Evolutionary conservation across 2,329 filamentous ascomycete species (phyloP), one percentile per base, ranked within the genome.

Genomic region (Claviceps monticola): DNA sequence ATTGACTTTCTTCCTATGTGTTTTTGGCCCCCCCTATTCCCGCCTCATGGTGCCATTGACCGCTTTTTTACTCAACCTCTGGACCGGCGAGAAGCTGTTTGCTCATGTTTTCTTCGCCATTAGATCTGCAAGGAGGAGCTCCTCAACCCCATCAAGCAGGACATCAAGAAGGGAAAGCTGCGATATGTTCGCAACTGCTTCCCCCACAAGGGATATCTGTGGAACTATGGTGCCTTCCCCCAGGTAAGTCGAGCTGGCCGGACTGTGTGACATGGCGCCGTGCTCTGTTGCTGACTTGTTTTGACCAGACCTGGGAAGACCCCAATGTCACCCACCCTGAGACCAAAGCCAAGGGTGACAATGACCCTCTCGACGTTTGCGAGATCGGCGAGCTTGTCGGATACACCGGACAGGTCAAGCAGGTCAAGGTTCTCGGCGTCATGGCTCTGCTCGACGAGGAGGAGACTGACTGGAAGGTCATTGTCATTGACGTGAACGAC

Each of bases 381-480:
- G 93, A 98, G 79, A 97, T 98, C 63, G 93, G 93, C 66, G 93
- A 98, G 82, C 82, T 95, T 55, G 93, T 98, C 64, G 88, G 87
- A 71, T 94, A 95, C 79, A 80, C 84, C 56, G 93, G 93, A 63
- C 91, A 98, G 78, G 77, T 98, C 72, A 98, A 97, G 83, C 93
- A 97, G 78, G 93, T 98, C 82, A 98, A 97, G 85, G 88, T 97
- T 58, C 86, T 98, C 58, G 93, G 93, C 72, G 89, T 97, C 69
- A 98, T 98, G 93, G 93, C 93, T 61, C 83, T 98, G 60, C 87
- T 98, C 59, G 93, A 98, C 65, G 93, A 98, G 82, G 93, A 94
- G 72, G 93, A 98, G 84, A 98, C 93, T 59, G 93, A 98, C 82
- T 98, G 93, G 93, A 98, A 98, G 84, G 88, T 98, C 76, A 97